phyloP scores from a whole-genome alignment of 495 filamentous ascomycete genomes.

The Geopyxis carbonaria region DNA sequence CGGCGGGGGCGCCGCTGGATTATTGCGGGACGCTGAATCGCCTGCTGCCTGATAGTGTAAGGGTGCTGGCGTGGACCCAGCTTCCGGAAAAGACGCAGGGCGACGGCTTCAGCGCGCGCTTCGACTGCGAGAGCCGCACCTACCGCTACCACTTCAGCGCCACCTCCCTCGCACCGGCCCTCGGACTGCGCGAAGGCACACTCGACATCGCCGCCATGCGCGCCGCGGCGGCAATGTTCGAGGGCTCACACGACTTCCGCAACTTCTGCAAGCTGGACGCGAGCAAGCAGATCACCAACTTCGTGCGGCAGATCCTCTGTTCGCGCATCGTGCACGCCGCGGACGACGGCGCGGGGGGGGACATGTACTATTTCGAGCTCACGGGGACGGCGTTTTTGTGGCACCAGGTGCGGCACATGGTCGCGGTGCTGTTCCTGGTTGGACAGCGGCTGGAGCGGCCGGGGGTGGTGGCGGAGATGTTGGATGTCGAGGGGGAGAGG shows the following conservation, averaged over 20 bases:
- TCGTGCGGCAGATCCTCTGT: constrained; percentile 55
- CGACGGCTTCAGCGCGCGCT: constrained; percentile 74
- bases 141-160: constrained; percentile 98
- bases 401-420: constrained; percentile 94
- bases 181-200: constrained; percentile 37
- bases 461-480: constrained; percentile 47
- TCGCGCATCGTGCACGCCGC: constrained; percentile 53
- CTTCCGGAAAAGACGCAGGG: no score
- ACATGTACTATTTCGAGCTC: constrained; percentile 64
- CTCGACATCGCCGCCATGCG: constrained; percentile 79
- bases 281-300: constrained; percentile 69
- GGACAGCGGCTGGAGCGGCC: constrained; percentile 75
- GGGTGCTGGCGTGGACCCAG: constrained; percentile 85
- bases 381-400: constrained; percentile 89
- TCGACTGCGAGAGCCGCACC: constrained; percentile 71
- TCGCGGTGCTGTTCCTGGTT: constrained; percentile 71
- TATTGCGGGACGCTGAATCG: constrained; percentile 71
- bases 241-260: constrained; percentile 81
- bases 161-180: constrained; percentile 45
- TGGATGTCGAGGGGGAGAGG: constrained; percentile 46
- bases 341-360: neutral
- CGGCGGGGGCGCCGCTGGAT: constrained; percentile 35
- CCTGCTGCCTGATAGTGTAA: constrained; percentile 74
- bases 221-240: constrained; percentile 55
- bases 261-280: constrained; percentile 91